phyloP scores from a whole-genome alignment of 768 basidiomycete genomes.

The Crucibulum laeve region DNA sequence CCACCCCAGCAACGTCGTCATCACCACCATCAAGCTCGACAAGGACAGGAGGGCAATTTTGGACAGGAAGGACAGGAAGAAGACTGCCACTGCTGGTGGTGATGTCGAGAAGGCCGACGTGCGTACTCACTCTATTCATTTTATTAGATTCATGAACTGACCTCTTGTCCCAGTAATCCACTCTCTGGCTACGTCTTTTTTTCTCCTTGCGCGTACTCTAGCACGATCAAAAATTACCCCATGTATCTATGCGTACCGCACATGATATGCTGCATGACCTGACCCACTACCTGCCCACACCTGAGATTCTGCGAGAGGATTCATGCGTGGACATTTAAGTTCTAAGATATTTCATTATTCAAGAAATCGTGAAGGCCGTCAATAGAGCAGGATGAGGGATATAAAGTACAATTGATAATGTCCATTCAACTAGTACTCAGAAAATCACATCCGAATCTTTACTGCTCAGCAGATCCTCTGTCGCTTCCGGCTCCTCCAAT shows the following conservation, averaged over 20 bases:
- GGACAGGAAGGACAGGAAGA: conserved; percentile 82
- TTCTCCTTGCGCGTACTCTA: conserved; percentile 18
- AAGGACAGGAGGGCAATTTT: conserved; percentile 87
- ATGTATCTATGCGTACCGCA: conserved; percentile 64
- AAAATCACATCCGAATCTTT: conserved; percentile 96
- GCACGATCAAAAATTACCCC: conserved; percentile 43
- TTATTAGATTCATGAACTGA: neutral
- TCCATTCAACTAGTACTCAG: conserved; percentile 29
- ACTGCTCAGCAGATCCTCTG: conserved; percentile 63
- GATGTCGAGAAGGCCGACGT: conserved; percentile 84
- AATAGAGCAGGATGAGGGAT: too few relatives aligned
- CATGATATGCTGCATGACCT: conserved; percentile 52
- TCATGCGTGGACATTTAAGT: neutral
- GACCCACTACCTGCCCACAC: conserved; percentile 12
- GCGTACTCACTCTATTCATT: conserved; percentile 23
- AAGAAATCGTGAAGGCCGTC: neutral
- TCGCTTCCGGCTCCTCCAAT: conserved; percentile 25
- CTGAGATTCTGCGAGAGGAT: neutral
- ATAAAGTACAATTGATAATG: neutral
- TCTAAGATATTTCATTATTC: neutral
- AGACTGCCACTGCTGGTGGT: conserved; percentile 39
- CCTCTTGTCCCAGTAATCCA: conserved; percentile 29
- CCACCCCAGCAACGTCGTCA: conserved; percentile 95
- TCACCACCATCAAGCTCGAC: conserved; percentile 88
- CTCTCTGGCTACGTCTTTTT: conserved; percentile 12